Base-by-base conservation (phyloP, 2,329 filamentous ascomycete genomes). In the Trichocomaceae sp. region DNA sequence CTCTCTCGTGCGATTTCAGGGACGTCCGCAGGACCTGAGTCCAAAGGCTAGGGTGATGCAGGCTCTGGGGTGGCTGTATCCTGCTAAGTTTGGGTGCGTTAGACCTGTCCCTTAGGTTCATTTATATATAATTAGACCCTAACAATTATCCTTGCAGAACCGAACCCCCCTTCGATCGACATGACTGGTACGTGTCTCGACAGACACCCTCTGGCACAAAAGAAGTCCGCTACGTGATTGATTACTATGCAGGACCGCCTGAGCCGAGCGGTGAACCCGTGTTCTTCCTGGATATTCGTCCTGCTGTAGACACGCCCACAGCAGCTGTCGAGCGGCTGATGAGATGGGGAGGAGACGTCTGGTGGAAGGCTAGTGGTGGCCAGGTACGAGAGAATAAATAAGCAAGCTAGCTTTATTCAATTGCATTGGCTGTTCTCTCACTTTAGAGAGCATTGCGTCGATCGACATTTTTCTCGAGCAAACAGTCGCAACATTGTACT, bases 101-200 rank as follows among this genome's bases (percentile, higher is more conserved):
- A 12, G 2, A n/a, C n/a, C 4, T 9, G 35, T 19, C 22, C 9
- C 13, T 39, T 29, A n/a, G n/a, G n/a, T 35, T 41, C 12, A 5
- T 39, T 13, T 29, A 33, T 35, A 35, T 39, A 22, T 17, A n/a
- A n/a, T n/a, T n/a, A n/a, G n/a, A n/a, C n/a, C n/a, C 8, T 44
- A 29, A 42, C 22, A 61, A 35, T 54, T 8, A 19, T 54, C 58
- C 49, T 52, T 7, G 33, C 59, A 89, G 86, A 5, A 85, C 86
- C 7, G 86, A 90, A 52, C 87, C 90, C 10, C 93, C 93, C 1
- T 99, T 99, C 65, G 93, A 99, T 72, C 84, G 93, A 58, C 93
- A 99, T 69, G 93, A 99, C 70, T 99, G 93, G 93, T 97, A 86
- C 67, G 88, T 99, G 42, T 81, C 88, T 60, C 81, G 93, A 59